A percentile compares a stretch with the other conserved stretches of the same genome.
These are phyloP conservation scores for Blastosporella zonata DNA, from an alignment of 1,284 basidiomycete genomes.

Conservation along the genomic window DNA sequence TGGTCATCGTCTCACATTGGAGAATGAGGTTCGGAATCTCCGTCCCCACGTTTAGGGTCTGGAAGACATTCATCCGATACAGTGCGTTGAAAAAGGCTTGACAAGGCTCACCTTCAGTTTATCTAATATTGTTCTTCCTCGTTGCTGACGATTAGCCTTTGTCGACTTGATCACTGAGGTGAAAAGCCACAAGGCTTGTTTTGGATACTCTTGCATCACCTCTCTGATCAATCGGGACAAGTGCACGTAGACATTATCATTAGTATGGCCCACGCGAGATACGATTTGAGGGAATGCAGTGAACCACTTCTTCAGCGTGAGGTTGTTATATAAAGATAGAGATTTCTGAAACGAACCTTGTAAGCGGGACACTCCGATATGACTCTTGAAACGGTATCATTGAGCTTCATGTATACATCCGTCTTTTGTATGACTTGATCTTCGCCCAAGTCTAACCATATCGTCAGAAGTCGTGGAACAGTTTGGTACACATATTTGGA, in stretches of 20 bases:
- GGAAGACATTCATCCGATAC: background rate
- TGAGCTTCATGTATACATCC: slow-evolving; percentile 55
- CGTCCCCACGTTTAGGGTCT: slow-evolving; percentile 40
- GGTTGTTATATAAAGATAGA: background rate
- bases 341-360: slow-evolving; percentile 51
- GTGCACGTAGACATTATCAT: slow-evolving; percentile 63
- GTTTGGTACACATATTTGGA: slow-evolving; percentile 98
- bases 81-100: background rate
- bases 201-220: slow-evolving; percentile 83
- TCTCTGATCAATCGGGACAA: slow-evolving; percentile 70
- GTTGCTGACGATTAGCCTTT: slow-evolving; percentile 56
- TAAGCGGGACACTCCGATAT: slow-evolving; percentile 69
- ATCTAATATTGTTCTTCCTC: slow-evolving; percentile 66
- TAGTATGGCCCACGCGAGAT: slow-evolving; percentile 86
- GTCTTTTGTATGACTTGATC: slow-evolving; percentile 32
- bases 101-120: slow-evolving; percentile 58
- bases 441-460: slow-evolving; percentile 96
- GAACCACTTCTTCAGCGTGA: slow-evolving; percentile 68
- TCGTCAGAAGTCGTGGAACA: slow-evolving; percentile 88
- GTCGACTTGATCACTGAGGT: slow-evolving; percentile 88
- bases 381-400: slow-evolving; percentile 49
- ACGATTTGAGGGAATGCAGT: slow-evolving; percentile 97
- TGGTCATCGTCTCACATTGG: slow-evolving; percentile 60
- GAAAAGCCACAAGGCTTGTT: slow-evolving; percentile 94
- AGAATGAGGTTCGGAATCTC: slow-evolving; percentile 52